Evolutionary conservation across 768 basidiomycete species (phyloP), one percentile per base, ranked within the genome.

Genomic region (Pholiota conissans): DNA sequence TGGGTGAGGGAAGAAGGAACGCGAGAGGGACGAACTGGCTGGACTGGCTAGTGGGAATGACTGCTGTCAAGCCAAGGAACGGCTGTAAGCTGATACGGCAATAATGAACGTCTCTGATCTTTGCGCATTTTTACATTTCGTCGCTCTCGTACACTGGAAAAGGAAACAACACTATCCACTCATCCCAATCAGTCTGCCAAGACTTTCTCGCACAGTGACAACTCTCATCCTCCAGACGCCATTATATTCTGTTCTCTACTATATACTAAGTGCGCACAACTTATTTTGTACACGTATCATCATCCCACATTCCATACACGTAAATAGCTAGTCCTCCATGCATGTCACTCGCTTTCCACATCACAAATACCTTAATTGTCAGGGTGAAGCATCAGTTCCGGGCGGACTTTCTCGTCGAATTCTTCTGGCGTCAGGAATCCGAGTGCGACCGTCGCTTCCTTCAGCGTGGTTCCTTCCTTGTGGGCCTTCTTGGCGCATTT

Each of bases 401-500:
- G 93, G 56, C 91, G 84, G 59, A 95, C 97, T 78, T 94, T 93
- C 71, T 84, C 79, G 74, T 98, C 95, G 74, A 98, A 99, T 72
- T 95, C 93, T 69, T 96, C 93, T 0, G 86, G 78, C 1, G 90
- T 90, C 66, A 98, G 72, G 73, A 91, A 87, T 49, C 93, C 93
- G 32, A 98, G 83, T 18, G 86, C 73, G 46, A 98, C 88, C 10
- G 95, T 94, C 39, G 97, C 94, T 75, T 94, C 90, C 79, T 96
- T 98, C 72, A 98, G 70, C 58, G 97, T 98, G 49, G 88, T 91
- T 26, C 97, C 97, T 75, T 99, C 95, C 73, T 90, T 93, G 81
- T 98, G 97, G n/a, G 97, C 97, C 74, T 98, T 98, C 84, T 99
- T 99, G 27, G 97, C 97, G 68, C 91, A 93, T 76, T 92, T 95